phyloP scores from a whole-genome alignment of 1,284 basidiomycete genomes.

The Puccinia horiana region DNA sequence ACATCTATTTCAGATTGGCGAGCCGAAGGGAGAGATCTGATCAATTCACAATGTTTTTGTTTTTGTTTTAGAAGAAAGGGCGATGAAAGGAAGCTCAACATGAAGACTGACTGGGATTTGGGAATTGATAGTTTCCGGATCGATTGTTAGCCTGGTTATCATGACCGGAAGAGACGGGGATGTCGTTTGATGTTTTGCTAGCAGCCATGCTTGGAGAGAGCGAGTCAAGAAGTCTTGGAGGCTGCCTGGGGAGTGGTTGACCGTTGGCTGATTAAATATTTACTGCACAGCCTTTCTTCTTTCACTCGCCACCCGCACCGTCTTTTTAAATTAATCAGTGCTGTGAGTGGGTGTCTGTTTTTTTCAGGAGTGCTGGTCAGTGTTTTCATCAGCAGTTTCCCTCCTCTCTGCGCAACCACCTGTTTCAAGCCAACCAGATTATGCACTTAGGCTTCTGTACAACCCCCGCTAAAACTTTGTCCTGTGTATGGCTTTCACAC shows the following conservation, averaged over 20 bases:
- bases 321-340: neutral
- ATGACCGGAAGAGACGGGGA: slow-evolving; percentile 29
- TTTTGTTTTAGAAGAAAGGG: neutral
- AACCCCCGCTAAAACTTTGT: slow-evolving; percentile 1
- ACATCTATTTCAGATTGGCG: slow-evolving; percentile 33
- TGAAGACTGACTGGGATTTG: slow-evolving; percentile 47
- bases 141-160: neutral
- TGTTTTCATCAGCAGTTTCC: neutral
- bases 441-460: neutral
- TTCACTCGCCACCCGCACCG: neutral
- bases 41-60: neutral
- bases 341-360: too few relatives aligned
- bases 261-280: neutral
- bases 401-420: slow-evolving; percentile 2
- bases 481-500: slow-evolving; percentile 31
- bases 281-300: neutral
- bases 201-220: slow-evolving; percentile 2
- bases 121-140: neutral
- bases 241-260: slow-evolving; percentile 11
- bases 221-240: neutral
- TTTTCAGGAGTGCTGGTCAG: slow-evolving; percentile 28
- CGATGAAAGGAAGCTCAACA: neutral
- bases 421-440: slow-evolving; percentile 29
- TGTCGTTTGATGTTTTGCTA: neutral
- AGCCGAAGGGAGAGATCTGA: neutral